Evolutionary conservation across 805 yeast genomes (phyloP).

Genomic region (Candida succiphila): DNA sequence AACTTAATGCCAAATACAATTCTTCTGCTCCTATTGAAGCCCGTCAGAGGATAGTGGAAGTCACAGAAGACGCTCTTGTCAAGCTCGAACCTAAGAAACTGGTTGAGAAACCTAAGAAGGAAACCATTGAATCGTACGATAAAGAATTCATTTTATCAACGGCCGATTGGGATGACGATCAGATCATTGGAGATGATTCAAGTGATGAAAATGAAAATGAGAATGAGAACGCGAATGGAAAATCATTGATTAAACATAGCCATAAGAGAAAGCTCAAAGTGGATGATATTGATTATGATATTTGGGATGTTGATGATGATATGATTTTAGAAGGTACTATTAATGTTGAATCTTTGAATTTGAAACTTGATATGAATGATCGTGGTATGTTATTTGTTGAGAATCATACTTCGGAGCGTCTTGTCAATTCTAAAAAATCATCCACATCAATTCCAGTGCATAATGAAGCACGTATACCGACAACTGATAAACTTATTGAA

Average conservation of each 20-base stretch:
- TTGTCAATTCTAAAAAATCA: conserved; percentile 7
- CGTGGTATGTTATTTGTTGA: conserved; percentile 53
- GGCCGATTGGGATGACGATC: conserved; percentile 71
- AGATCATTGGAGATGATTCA: conserved; percentile 26
- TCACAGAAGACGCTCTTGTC: conserved; percentile 18
- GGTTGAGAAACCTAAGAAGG: conserved; percentile 9
- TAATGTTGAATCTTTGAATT: conserved; percentile 22
- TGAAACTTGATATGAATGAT: conserved; percentile 79
- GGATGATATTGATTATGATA: conserved; percentile 29
- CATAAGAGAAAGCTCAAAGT: conserved; percentile 14
- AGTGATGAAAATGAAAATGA: neutral
- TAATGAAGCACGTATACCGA: conserved; percentile 33
- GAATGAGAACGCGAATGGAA: conserved; percentile 5
- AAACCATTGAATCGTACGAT: conserved; percentile 28
- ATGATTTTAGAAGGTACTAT: conserved; percentile 64
- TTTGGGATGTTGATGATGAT: conserved; percentile 49
- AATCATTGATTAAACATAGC: neutral
- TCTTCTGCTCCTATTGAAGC: conserved; percentile 2
- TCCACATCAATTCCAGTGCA: too few relatives aligned
- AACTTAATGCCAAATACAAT: neutral
- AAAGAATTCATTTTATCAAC: conserved; percentile 57
- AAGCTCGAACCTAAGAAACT: conserved; percentile 8
- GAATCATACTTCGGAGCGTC: neutral
- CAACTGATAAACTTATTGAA: conserved; percentile 42
- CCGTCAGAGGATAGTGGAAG: conserved; percentile 15